phyloP scores from a whole-genome alignment of 768 basidiomycete genomes.

The Hygrophoropsis aurantiaca region DNA sequence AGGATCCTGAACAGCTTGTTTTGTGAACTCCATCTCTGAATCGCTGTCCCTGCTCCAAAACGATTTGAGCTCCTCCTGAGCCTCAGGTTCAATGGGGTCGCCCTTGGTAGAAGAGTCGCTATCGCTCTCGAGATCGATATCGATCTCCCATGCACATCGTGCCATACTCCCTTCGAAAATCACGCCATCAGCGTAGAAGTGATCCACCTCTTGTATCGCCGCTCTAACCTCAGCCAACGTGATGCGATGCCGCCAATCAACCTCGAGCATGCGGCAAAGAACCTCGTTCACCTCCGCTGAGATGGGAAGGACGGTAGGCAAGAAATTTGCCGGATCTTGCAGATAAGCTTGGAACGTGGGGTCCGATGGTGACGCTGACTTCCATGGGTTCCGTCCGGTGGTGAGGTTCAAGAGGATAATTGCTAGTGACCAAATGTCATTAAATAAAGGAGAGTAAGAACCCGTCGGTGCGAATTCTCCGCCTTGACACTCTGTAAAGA shows the following conservation, averaged over 20 bases:
- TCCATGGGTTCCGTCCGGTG: conserved; percentile 96
- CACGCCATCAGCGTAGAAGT: conserved; percentile 73
- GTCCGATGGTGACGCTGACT: conserved; percentile 78
- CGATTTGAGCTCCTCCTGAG: conserved; percentile 44
- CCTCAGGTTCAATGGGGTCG: conserved; percentile 36
- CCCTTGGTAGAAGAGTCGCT: conserved; percentile 54
- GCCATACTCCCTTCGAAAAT: conserved; percentile 83
- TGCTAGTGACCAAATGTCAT: conserved; percentile 96
- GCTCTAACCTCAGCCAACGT: conserved; percentile 49
- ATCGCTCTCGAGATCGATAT: conserved; percentile 63
- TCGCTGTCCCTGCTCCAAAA: conserved; percentile 58
- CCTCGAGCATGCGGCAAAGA: conserved; percentile 68
- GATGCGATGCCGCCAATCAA: conserved; percentile 61
- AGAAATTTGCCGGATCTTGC: conserved; percentile 71
- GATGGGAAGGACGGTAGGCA: conserved; percentile 83
- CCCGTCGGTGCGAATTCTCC: conserved; percentile 61
- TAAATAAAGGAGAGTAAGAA: conserved; percentile 81
- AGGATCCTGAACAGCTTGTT: conserved; percentile 27
- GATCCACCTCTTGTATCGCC: conserved; percentile 54
- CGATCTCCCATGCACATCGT: conserved; percentile 74
- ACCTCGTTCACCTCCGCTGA: conserved; percentile 72
- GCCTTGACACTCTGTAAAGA: conserved; percentile 77
- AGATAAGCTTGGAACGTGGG: conserved; percentile 89
- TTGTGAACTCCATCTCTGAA: conserved; percentile 32
- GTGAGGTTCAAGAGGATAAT: conserved; percentile 95